phyloP scores from a whole-genome alignment of 805 yeast genomes.

The Hanseniaspora jakobsenii region DNA sequence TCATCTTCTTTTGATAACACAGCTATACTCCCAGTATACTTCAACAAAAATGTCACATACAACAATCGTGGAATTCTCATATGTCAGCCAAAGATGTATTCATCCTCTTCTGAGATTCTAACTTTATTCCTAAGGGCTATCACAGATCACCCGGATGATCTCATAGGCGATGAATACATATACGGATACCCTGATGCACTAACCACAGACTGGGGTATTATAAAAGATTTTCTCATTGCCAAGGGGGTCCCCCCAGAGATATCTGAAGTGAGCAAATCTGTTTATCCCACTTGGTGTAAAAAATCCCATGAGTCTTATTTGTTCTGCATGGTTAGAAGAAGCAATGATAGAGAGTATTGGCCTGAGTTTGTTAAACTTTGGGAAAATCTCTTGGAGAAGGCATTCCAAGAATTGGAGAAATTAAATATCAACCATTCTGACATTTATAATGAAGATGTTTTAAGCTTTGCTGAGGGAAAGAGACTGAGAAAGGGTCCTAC shows the following conservation, averaged over 20 bases:
- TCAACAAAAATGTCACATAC: neutral
- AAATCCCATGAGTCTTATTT: neutral
- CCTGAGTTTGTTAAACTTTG: slow-evolving; percentile 2
- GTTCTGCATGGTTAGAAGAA: neutral
- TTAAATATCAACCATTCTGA: neutral
- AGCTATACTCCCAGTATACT: too few relatives aligned
- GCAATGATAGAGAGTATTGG: neutral
- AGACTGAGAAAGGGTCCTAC: neutral
- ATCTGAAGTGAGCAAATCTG: neutral
- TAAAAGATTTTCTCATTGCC: neutral
- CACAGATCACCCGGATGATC: neutral
- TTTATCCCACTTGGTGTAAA: neutral
- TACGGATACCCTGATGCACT: neutral
- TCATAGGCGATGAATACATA: slow-evolving; percentile 1
- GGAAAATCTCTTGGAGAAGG: neutral
- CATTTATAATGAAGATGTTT: neutral
- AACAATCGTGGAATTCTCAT: neutral
- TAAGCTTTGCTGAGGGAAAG: neutral
- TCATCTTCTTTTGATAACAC: too few relatives aligned
- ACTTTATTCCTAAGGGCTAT: neutral
- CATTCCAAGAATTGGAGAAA: neutral
- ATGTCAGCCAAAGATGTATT: neutral
- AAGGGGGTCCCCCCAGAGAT: neutral
- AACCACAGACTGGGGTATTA: neutral
- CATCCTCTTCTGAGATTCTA: neutral